phyloP scores from a whole-genome alignment of 169 alveolate genomes.

The Cyclospora cayetanensis region DNA sequence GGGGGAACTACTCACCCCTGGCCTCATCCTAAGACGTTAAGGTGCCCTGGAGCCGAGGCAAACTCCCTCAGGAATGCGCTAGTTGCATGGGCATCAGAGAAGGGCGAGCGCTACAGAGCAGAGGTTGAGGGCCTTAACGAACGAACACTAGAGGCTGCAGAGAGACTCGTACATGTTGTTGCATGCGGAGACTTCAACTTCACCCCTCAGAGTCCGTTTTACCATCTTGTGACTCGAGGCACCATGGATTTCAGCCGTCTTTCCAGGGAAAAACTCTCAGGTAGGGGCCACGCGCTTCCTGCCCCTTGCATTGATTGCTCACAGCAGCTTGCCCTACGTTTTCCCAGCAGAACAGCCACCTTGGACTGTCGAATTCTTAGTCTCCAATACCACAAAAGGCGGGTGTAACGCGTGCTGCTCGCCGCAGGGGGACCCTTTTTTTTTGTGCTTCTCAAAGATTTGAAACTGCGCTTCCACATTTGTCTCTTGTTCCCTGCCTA shows the following conservation, averaged over 20 bases:
- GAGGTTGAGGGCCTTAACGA: not conserved
- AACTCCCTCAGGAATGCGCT: not conserved
- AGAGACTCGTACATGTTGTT: not conserved
- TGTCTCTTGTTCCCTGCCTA: no score
- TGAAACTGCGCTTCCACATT: no score
- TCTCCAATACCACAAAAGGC: no score
- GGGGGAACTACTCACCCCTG: no score
- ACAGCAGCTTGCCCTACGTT: no score
- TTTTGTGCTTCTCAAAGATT: no score
- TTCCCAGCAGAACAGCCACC: no score
- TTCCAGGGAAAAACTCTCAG: conserved; percentile 27
- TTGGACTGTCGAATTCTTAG: no score
- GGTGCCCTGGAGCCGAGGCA: not conserved
- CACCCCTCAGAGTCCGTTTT: conserved; percentile 57
- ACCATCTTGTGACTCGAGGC: conserved; percentile 29
- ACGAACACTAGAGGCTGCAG: not conserved
- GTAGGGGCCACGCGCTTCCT: no score
- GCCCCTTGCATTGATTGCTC: no score
- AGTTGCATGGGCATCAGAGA: not conserved
- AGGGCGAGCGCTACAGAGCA: not conserved
- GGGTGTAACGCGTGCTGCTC: no score
- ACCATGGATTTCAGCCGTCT: not conserved
- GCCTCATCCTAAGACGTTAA: not conserved
- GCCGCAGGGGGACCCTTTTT: no score
- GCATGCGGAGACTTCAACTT: conserved; percentile 55